Percentiles rank a stretch among this genome's conserved stretches.
Evolutionary conservation across 306 rosid genomes (phyloP).

Genomic region (Citrullus mucosospermus): DNA sequence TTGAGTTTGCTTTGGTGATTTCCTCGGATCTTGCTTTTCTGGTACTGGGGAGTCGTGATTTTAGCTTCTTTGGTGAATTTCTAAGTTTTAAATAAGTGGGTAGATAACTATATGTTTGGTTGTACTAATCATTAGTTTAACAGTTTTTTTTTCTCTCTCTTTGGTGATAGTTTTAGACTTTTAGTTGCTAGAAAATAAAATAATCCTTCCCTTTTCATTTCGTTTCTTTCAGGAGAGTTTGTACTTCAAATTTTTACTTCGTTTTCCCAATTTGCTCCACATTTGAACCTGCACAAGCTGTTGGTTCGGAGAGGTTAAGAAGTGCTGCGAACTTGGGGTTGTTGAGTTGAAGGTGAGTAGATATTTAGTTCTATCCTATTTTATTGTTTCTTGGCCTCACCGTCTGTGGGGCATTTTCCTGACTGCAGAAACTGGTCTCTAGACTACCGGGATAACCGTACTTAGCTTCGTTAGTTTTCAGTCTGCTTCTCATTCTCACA

Average conservation of each 20-base stretch:
- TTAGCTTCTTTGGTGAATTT: background rate
- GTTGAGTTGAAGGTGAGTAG: conserved; percentile 4
- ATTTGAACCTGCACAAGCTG: background rate
- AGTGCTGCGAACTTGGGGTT: background rate
- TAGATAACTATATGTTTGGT: background rate
- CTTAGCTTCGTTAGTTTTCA: background rate
- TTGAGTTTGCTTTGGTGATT: background rate
- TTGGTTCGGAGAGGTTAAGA: background rate
- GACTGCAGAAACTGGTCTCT: background rate
- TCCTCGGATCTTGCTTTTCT: background rate
- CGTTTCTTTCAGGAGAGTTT: background rate
- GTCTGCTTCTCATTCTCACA: background rate
- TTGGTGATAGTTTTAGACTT: background rate
- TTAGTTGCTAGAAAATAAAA: background rate
- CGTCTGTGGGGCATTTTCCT: background rate
- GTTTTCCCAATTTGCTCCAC: background rate
- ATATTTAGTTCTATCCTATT: background rate
- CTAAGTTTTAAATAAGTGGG: background rate
- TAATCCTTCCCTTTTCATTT: background rate
- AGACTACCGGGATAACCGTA: background rate
- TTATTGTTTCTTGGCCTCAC: background rate
- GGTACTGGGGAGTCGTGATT: background rate
- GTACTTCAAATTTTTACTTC: background rate
- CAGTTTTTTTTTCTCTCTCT: too few species aligned
- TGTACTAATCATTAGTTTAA: conserved; percentile 1